These are phyloP conservation scores for Diutina siamensis DNA, from an alignment of 1,139 yeast genomes.

Conservation along the genomic window DNA sequence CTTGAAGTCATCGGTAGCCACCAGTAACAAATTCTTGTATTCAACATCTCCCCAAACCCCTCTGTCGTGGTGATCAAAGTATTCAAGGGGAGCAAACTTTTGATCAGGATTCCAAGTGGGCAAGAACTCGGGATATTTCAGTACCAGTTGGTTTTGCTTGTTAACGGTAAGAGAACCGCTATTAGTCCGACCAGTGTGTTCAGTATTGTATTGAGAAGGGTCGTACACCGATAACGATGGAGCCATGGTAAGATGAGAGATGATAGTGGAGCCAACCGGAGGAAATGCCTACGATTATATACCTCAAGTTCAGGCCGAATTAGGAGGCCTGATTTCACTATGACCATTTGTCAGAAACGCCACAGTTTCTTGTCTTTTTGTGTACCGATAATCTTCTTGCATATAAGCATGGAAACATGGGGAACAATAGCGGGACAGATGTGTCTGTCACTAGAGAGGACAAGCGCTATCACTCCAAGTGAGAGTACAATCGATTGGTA, in stretches of 20 bases:
- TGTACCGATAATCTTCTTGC: no score
- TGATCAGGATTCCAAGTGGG: slow-evolving; percentile 41
- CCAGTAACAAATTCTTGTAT: background rate
- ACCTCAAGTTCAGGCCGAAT: background rate
- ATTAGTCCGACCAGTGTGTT: slow-evolving; percentile 9
- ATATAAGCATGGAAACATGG: no score
- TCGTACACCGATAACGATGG: slow-evolving; percentile 1
- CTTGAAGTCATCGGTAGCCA: background rate
- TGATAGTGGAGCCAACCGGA: background rate
- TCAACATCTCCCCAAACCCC: background rate
- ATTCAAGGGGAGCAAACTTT: slow-evolving; percentile 32
- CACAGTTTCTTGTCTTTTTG: no score
- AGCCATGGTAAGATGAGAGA: background rate
- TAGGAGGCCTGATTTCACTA: background rate
- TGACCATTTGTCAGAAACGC: background rate
- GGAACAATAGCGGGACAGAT: no score
- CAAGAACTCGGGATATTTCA: slow-evolving; percentile 27
- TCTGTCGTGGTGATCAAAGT: slow-evolving; percentile 34
- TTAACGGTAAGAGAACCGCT: slow-evolving; percentile 20
- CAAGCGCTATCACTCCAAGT: no score
- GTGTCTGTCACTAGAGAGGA: no score
- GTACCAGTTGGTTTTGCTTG: slow-evolving; percentile 14
- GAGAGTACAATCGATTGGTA: no score
- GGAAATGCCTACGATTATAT: background rate
- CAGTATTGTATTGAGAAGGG: slow-evolving; percentile 6